Evolutionary conservation across 345 rosid genomes (phyloP), one percentile per base, ranked within the genome.

Genomic region (Hypericum perforatum): DNA sequence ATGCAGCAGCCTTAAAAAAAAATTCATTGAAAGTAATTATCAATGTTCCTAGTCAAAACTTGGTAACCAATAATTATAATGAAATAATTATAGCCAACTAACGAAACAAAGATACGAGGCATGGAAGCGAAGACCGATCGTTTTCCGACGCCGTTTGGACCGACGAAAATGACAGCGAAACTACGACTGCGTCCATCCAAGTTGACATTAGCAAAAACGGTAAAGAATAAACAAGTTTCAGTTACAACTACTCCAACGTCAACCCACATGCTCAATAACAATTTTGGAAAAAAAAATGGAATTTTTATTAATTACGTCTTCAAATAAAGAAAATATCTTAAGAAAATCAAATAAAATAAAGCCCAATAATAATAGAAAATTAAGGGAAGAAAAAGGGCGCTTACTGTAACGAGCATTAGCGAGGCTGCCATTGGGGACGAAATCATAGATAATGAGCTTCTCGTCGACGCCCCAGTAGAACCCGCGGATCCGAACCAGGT

Each of bases 361-460:
- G 14, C 5, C 7, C n/a, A 8, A 37, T 2, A 50, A 5, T 13
- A 39, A 45, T 16, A 2, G 12, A 45, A 45, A 9, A 45, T 5
- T 11, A 45, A 45, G 16, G 3, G 50, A 9, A 9, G 7, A 5
- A 1, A 5, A 29, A 53, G 39, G 43, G 7, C 38, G 76, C 94
- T 88, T 61, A 88, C 96, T 69, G 82, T 80, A 85, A 69, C 94
- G 96, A 45, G 96, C 84, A 83, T 81, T 81, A 49, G 91, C 91
- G 54, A 86, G 88, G 71, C 84, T 82, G 63, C 91, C 95, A 45
- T 86, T 86, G 52, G 95, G 82, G 59, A 81, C 95, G 59, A 78
- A 86, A 69, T 86, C 86, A 58, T 86, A 82, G 61, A 82, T 82
- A 15, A 86, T 67, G 54, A 86, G 84, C 74, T 86, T 86, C 75